Evolutionary conservation across 2,329 filamentous ascomycete genomes (phyloP), one percentile per base, ranked within the genome.

Genomic region (Pseudomassariella vexata): DNA sequence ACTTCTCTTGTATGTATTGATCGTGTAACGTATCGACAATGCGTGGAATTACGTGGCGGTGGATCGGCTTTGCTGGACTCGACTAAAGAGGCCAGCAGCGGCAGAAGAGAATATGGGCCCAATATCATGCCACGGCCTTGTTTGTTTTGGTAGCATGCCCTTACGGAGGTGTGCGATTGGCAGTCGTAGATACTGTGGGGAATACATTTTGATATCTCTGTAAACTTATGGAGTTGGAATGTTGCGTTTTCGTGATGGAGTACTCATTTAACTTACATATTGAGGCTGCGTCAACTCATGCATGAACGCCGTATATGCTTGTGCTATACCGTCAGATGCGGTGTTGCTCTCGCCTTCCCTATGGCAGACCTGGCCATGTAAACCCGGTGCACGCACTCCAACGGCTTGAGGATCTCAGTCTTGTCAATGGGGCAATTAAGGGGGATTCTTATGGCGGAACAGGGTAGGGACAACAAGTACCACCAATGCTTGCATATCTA

Each of bases 101-200:
- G 27, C 31, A 37, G 22, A 37, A 37, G 10, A 37, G 26, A 9
- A 37, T 19, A n/a, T 27, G 21, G 11, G 30, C 22, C 35, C 35
- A 34, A 14, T 26, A 34, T 11, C 27, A 19, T 11, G 24, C 20
- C 11, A 23, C 21, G 8, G 30, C n/a, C 16, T 19, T 33, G 14
- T 19, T 20, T 12, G 14, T 29, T 22, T 22, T 8, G 20, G 8
- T 22, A 22, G 8, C 20, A 22, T 22, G 20, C 20, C 20, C 20
- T 22, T 22, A 8, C n/a, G 8, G 8, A n/a, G n/a, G n/a, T n/a
- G n/a, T n/a, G n/a, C n/a, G n/a, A n/a, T n/a, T n/a, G n/a, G n/a
- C n/a, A n/a, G n/a, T n/a, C n/a, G n/a, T n/a, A n/a, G n/a, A n/a
- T n/a, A 22, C 9, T 5, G 28, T 22, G 5, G n/a, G 12, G 19